These are phyloP conservation scores for Serendipita indica DNA, from an alignment of 768 basidiomycete species.

Conservation along the genomic window DNA sequence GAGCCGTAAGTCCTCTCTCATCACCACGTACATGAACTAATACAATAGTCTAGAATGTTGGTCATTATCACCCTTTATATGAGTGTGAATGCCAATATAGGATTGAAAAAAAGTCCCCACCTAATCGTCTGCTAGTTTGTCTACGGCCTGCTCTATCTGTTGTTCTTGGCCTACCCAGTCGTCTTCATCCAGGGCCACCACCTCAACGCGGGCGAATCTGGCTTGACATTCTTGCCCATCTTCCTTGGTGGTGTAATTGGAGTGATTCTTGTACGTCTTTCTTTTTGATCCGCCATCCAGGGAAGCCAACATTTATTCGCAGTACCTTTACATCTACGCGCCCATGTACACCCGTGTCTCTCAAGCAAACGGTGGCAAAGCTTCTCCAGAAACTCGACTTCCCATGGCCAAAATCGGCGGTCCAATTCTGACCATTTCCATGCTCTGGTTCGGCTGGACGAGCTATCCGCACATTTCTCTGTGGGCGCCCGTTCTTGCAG, in stretches of 20 bases:
- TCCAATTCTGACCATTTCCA: slow-evolving; percentile 22
- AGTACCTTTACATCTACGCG: slow-evolving; percentile 1
- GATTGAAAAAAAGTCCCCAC: background rate
- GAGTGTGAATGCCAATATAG: slow-evolving; percentile 13
- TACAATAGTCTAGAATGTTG: too few relatives aligned
- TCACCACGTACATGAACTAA: too few relatives aligned
- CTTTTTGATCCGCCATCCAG: slow-evolving; percentile 15
- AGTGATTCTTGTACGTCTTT: slow-evolving; percentile 16
- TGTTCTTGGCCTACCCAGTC: slow-evolving; percentile 24
- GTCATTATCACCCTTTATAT: slow-evolving; percentile 26
- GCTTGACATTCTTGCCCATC: slow-evolving; percentile 24
- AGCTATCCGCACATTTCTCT: slow-evolving; percentile 18
- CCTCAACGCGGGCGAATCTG: slow-evolving; percentile 21
- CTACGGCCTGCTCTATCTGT: slow-evolving; percentile 20
- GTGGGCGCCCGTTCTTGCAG: slow-evolving; percentile 16
- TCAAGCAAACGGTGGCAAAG: slow-evolving; percentile 12
- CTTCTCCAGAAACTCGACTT: slow-evolving; percentile 23
- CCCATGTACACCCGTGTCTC: background rate
- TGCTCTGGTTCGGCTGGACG: slow-evolving; percentile 30
- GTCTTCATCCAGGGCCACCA: slow-evolving; percentile 22
- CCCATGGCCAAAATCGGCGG: slow-evolving; percentile 23
- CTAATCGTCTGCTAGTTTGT: slow-evolving; percentile 15
- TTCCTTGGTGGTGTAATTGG: slow-evolving; percentile 22
- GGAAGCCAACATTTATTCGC: background rate
- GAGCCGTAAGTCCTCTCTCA: too few relatives aligned